These are phyloP conservation scores for Venustampulla echinocandica DNA, from an alignment of 495 filamentous ascomycete species.

Conservation along the genomic window DNA sequence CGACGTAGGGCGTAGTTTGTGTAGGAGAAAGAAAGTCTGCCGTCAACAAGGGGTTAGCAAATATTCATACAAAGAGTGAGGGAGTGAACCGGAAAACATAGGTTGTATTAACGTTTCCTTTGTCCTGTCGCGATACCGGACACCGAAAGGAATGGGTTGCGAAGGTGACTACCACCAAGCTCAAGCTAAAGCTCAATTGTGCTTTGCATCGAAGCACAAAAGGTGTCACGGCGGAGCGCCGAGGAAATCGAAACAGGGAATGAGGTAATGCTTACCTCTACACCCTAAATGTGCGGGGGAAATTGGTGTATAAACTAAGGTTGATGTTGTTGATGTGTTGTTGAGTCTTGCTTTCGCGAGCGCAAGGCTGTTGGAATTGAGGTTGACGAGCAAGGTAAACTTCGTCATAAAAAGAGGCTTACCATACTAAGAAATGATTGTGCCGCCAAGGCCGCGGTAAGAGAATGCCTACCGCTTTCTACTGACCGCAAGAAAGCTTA, in stretches of 20 bases:
- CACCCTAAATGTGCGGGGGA: background rate
- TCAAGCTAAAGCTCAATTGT: background rate
- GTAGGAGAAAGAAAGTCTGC: background rate
- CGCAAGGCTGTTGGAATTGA: background rate
- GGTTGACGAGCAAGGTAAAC: background rate
- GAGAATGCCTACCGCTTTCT: background rate
- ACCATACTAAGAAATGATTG: slow-evolving; percentile 3
- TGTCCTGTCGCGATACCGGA: too few species aligned
- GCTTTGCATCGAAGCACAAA: background rate
- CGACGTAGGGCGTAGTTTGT: background rate
- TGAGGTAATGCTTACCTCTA: background rate
- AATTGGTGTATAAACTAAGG: background rate
- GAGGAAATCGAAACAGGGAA: background rate
- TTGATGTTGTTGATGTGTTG: background rate
- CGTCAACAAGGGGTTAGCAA: too few species aligned
- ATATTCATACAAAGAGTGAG: too few species aligned
- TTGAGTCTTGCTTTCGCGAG: background rate
- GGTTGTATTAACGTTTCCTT: too few species aligned
- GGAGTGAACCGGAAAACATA: too few species aligned
- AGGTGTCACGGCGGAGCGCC: background rate
- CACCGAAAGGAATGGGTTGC: too few species aligned
- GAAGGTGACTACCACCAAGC: too few species aligned
- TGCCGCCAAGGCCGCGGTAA: background rate
- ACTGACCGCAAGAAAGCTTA: too few species aligned
- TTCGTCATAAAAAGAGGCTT: slow-evolving; percentile 4